Evolutionary conservation across 805 yeast genomes (phyloP), one percentile per base, ranked within the genome.

Genomic region (Wickerhamomyces canadensis): DNA sequence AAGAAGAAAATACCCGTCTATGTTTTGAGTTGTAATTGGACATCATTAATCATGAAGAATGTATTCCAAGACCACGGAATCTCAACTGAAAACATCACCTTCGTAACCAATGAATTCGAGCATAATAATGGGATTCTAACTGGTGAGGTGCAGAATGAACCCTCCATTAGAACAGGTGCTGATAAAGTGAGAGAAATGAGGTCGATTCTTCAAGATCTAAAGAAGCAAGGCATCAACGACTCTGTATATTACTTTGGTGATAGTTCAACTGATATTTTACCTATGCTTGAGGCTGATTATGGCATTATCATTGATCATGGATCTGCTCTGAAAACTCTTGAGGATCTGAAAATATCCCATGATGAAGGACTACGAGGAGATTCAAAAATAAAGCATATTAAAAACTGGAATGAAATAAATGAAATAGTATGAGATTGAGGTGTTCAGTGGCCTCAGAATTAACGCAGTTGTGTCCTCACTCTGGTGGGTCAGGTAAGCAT

Each of bases 1-100:
- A 28, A 26, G 4, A 18, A 24, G 2, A 37, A 48, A 2, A 51
- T 67, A 3, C 73, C 74, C 0, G 54, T 73, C 1, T 54, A 59
- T 8, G 61, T 80, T 2, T 46, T 79, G 23, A 78, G 84, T 46
- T 75, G 78, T 33, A 78, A 78, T 52, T 80, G 86, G 86, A 72
- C 82, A 7, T 62, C 67, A 2, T 16, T 59, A 11, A 58, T 78
- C 15, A 78, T 80, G 32, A 50, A 55, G 21, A 58, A 60, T 32
- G 45, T 52, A 4, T 49, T 63, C 23, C 27, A 31, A 18, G 34
- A 34, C 15, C 34, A 51, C 15, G 64, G 62, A 2, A 46, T 47
- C 25, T 33, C 19, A 3, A 35, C 31, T 27, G 38, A 44, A 6
- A 39, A 55, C 12, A 43, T 67, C 6, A 40, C 44, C 7, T 62